A percentile compares a stretch with the other conserved stretches of the same genome.
These are phyloP conservation scores for Saitozyma sp. DNA, from an alignment of 768 basidiomycete species.

Conservation along the genomic window DNA sequence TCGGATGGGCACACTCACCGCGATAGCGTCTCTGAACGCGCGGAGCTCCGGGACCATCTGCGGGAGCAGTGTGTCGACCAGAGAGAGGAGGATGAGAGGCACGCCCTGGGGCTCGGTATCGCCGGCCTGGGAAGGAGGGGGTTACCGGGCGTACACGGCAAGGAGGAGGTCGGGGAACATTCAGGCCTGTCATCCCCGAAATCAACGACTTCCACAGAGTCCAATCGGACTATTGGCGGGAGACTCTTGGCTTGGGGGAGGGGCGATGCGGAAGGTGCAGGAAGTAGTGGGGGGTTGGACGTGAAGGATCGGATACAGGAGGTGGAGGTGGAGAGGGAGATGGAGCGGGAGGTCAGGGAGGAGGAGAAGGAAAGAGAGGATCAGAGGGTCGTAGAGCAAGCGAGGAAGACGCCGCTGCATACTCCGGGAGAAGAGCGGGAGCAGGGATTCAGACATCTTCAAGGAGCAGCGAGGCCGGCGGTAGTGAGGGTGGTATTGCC, in stretches of 20 bases:
- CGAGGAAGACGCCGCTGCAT: constrained; percentile 14
- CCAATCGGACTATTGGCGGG: constrained; percentile 6
- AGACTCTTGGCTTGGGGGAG: constrained; percentile 21
- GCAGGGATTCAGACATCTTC: not conserved
- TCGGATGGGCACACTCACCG: constrained; percentile 5
- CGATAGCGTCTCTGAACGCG: constrained; percentile 12
- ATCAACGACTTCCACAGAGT: constrained; percentile 20
- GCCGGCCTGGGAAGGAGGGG: constrained; percentile 31
- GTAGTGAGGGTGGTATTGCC: constrained; percentile 26
- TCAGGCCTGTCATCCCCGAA: constrained; percentile 28
- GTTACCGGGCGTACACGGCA: constrained; percentile 30
- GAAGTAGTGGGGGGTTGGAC: constrained; percentile 15
- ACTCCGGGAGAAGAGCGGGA: constrained; percentile 8
- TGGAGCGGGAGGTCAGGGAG: constrained; percentile 35
- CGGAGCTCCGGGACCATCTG: constrained; percentile 28
- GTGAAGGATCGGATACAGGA: constrained; percentile 33
- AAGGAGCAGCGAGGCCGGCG: not conserved
- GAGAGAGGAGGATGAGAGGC: constrained; percentile 10
- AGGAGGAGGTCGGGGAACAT: constrained; percentile 25
- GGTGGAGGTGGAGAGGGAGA: constrained; percentile 39
- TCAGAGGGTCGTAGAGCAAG: constrained; percentile 24
- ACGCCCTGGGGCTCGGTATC: constrained; percentile 30
- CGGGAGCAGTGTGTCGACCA: constrained; percentile 26
- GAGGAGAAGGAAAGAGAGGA: constrained; percentile 32
- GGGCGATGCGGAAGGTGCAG: constrained; percentile 14